A percentile compares a stretch with the other conserved stretches of the same genome.
Evolutionary conservation across 2,329 filamentous ascomycete species (phyloP).

Genomic region (Aaosphaeria arxii): DNA sequence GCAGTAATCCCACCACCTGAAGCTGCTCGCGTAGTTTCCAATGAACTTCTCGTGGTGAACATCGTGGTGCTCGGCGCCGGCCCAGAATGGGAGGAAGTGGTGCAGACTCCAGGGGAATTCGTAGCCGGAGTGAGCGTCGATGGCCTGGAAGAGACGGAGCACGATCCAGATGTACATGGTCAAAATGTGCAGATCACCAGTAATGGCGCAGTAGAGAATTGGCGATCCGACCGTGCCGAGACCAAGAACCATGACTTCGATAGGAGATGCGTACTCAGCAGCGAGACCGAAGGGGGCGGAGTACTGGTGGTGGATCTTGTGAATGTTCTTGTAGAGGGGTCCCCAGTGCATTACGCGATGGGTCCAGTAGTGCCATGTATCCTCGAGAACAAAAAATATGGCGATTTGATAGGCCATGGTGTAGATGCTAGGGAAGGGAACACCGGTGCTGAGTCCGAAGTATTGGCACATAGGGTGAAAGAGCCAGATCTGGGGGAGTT

Average conservation of each 20-base stretch:
- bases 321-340: constrained; percentile 90
- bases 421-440: constrained; percentile 81
- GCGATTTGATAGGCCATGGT: constrained; percentile 90
- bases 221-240: constrained; percentile 80
- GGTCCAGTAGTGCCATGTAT: constrained; percentile 97
- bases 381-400: constrained; percentile 93
- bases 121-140: constrained; percentile 96
- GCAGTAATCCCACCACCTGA: constrained; percentile 97
- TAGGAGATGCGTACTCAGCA: constrained; percentile 95
- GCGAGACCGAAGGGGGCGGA: constrained; percentile 95
- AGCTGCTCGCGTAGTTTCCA: constrained; percentile 95
- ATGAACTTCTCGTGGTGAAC: constrained; percentile 98
- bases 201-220: constrained; percentile 78
- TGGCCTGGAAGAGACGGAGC: constrained; percentile 90
- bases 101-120: constrained; percentile 97
- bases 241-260: constrained; percentile 93
- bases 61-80: constrained; percentile 94
- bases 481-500: constrained; percentile 97
- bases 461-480: constrained; percentile 96
- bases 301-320: constrained; percentile 99
- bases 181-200: constrained; percentile 84
- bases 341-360: constrained; percentile 93
- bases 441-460: constrained; percentile 81
- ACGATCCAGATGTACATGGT: constrained; percentile 99
- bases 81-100: constrained; percentile 97